Percentiles rank a stretch among this genome's conserved stretches.
These are phyloP conservation scores for Pseudocohnilembus persalinus DNA, from an alignment of 169 alveolate genomes.

Conservation along the genomic window DNA sequence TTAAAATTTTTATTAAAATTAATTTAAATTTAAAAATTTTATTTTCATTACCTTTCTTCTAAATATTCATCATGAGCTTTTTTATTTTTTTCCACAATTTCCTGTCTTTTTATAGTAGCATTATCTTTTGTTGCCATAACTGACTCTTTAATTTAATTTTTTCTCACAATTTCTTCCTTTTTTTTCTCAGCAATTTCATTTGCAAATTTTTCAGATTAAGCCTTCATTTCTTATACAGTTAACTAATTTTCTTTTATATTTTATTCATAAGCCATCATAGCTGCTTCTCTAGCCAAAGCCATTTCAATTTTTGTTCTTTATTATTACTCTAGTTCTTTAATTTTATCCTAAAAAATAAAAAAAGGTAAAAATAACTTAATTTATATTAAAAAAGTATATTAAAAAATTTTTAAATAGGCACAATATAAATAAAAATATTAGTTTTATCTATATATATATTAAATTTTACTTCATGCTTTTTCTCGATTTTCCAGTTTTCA, in stretches of 20 bases:
- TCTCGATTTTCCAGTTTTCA: constrained; percentile 77
- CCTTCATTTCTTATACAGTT: constrained; percentile 66
- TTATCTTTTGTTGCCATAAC: constrained; percentile 57
- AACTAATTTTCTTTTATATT: constrained; percentile 75
- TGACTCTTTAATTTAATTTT: constrained; percentile 65
- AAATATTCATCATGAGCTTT: constrained; percentile 36
- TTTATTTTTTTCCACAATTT: constrained; percentile 56
- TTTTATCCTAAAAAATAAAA: background rate
- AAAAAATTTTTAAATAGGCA: too few relatives aligned
- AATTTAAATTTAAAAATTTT: too few relatives aligned
- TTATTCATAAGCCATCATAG: constrained; percentile 78
- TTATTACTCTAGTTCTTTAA: constrained; percentile 71
- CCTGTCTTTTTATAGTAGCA: constrained; percentile 49
- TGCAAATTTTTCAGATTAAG: constrained; percentile 47
- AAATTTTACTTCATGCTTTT: constrained; percentile 73
- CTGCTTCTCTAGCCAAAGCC: constrained; percentile 86
- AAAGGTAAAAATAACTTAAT: too few relatives aligned
- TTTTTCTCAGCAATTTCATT: constrained; percentile 64
- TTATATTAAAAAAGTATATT: too few relatives aligned
- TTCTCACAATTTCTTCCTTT: constrained; percentile 60
- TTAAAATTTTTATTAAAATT: too few relatives aligned
- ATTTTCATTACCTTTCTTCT: constrained; percentile 43
- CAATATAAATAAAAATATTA: too few relatives aligned
- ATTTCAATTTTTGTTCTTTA: constrained; percentile 83
- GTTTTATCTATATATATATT: too few relatives aligned